Base-by-base conservation (phyloP, 768 basidiomycete genomes). In the Suillus discolor region DNA sequence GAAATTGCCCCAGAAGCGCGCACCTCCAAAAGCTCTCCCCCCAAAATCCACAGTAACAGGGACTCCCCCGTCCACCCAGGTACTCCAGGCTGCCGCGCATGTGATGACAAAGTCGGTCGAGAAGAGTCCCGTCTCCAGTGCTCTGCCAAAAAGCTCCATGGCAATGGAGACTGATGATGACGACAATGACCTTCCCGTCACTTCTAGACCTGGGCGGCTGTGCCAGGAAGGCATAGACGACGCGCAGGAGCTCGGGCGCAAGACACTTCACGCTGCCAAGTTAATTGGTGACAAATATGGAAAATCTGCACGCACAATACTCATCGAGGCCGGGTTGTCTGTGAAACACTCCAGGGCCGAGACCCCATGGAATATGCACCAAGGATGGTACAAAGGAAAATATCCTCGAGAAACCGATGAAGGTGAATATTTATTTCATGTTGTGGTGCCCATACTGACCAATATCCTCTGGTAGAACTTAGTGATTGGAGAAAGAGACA, bases 301-400 rank as follows among this genome's bases (percentile, higher is more conserved):
- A 23, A 63, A 63, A 47, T 38, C 28, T 20, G 49, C 54, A 38
- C 5, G 6, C 31, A 31, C 13, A 6, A 63, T 63, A n/a, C 51
- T 63, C 44, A 38, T 38, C 1, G 34, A 49, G 51, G 62, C 62
- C 23, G 36, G 51, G 38, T 54, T 63, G 34, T 39, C 47, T 41
- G 55, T 23, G 36, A 51, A 63, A 36, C 51, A 49, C 51, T 53
- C n/a, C 16, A 13, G 23, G 49, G 62, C 51, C 34, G 62, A 63
- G 62, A 39, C 23, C 23, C 20, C 42, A 23, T 63, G 62, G 23
- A 63, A 63, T 9, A 63, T 63, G 62, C 62, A 63, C 49, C 62
- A 63, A 51, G 62, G 51, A 28, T 63, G 62, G 62, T 63, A 54
- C 34, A 31, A 38, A 3, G 15, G 25, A 16, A 36, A 36, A 16